Percentiles rank a stretch among this genome's conserved stretches.
Conservation (phyloP, 306 rosid species). For the Trifolium fragiferum region DNA sequence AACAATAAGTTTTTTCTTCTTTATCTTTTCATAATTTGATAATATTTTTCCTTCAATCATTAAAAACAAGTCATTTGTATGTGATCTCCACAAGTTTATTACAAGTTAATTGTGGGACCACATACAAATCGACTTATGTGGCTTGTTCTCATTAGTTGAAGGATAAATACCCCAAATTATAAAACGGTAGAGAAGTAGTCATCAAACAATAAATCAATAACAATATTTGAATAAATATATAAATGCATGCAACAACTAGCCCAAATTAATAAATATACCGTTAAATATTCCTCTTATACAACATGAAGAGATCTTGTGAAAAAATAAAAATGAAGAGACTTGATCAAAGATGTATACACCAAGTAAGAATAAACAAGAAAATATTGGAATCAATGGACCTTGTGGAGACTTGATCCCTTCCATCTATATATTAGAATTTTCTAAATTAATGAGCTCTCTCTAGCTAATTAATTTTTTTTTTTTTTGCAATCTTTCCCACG, state of each 20-base stretch:
- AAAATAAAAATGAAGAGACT: not conserved
- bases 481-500: constrained; percentile 24
- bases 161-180: no score
- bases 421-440: not conserved
- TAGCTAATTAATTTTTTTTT: not conserved
- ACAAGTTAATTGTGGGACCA: no score
- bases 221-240: constrained; percentile 7
- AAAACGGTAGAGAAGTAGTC: no score
- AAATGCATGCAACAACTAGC: constrained; percentile 23
- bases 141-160: no score
- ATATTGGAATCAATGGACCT: constrained; percentile 21
- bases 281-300: constrained; percentile 32
- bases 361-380: constrained; percentile 22
- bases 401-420: not conserved
- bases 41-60: no score
- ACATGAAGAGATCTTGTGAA: not conserved
- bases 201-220: not conserved
- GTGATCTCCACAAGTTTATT: no score
- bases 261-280: constrained; percentile 3
- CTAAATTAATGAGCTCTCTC: not conserved
- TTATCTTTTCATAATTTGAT: no score
- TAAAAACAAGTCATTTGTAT: no score
- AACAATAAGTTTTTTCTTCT: no score
- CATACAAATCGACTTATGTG: no score
- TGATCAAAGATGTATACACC: constrained; percentile 21